phyloP scores from a whole-genome alignment of 192 early-diverging fungal species.

The Coemansia pectinata region DNA sequence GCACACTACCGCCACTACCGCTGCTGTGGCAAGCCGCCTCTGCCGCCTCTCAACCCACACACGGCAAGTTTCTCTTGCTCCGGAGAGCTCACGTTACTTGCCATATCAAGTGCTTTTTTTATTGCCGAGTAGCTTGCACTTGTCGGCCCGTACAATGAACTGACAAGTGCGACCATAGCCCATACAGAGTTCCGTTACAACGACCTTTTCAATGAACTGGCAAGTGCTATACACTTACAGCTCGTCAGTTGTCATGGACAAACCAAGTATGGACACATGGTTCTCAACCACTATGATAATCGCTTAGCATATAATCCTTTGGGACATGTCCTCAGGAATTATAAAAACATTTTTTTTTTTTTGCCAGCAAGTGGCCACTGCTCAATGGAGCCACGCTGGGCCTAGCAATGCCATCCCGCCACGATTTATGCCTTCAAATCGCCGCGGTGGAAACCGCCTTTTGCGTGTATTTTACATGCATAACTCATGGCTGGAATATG shows the following conservation, averaged over 20 bases:
- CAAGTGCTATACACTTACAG: not conserved
- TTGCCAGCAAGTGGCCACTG: not conserved
- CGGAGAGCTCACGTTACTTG: not conserved
- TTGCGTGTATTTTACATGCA: not conserved
- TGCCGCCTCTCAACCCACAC: not conserved
- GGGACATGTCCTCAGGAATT: not conserved
- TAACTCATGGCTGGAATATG: not conserved
- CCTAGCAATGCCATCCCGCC: not conserved
- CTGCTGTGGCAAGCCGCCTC: not conserved
- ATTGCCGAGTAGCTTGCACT: not conserved
- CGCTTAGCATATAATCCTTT: not conserved
- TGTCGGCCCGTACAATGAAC: not conserved
- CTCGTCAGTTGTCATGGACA: not conserved
- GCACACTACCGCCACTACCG: not conserved
- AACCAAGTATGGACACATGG: not conserved
- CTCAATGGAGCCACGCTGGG: slow-evolving; percentile 10
- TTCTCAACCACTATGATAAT: not conserved
- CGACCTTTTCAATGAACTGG: not conserved
- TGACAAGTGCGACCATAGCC: not conserved
- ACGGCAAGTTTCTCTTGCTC: not conserved
- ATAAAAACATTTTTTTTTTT: not conserved
- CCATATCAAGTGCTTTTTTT: not conserved
- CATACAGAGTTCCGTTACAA: not conserved
- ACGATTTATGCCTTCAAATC: slow-evolving; percentile 1
- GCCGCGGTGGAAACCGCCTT: not conserved